phyloP scores from a whole-genome alignment of 2,329 filamentous ascomycete species.

The Exophiala oligosperma region DNA sequence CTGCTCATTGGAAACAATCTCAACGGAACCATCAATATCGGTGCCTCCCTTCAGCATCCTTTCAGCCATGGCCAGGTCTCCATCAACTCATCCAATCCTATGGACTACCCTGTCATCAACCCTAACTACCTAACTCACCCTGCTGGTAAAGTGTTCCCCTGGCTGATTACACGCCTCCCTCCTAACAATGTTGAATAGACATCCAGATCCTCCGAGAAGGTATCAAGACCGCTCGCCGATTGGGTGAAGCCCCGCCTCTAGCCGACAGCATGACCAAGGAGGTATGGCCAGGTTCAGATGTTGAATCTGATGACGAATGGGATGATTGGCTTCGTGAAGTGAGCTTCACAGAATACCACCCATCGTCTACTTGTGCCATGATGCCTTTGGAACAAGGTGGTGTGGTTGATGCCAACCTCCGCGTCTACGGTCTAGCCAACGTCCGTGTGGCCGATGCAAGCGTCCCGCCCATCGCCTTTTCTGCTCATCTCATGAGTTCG shows the following conservation, averaged over 20 bases:
- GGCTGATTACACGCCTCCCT: neutral
- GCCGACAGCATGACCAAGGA: constrained; percentile 35
- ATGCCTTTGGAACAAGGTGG: constrained; percentile 42
- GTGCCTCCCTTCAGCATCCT: constrained; percentile 27
- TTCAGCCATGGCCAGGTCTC: constrained; percentile 27
- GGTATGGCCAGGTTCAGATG: constrained; percentile 28
- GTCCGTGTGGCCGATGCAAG: constrained; percentile 39
- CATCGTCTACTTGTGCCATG: constrained; percentile 46
- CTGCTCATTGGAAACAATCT: constrained; percentile 32
- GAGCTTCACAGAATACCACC: constrained; percentile 26
- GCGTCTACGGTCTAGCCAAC: constrained; percentile 43
- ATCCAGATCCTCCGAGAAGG: constrained; percentile 41
- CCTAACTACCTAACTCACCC: constrained; percentile 46
- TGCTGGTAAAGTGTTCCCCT: constrained; percentile 23
- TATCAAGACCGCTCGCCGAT: constrained; percentile 35
- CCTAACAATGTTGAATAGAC: constrained; percentile 31
- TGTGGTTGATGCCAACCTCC: constrained; percentile 45
- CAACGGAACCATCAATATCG: constrained; percentile 23
- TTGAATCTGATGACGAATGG: constrained; percentile 27
- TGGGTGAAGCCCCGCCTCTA: constrained; percentile 34
- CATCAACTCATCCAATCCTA: constrained; percentile 36
- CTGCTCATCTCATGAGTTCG: constrained; percentile 37
- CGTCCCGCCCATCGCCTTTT: constrained; percentile 36
- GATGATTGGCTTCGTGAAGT: constrained; percentile 32
- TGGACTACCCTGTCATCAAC: constrained; percentile 42